Percentiles rank a stretch among this genome's conserved stretches.
Conservation (phyloP, 768 basidiomycete species). For the Basidioascus undulatus region DNA sequence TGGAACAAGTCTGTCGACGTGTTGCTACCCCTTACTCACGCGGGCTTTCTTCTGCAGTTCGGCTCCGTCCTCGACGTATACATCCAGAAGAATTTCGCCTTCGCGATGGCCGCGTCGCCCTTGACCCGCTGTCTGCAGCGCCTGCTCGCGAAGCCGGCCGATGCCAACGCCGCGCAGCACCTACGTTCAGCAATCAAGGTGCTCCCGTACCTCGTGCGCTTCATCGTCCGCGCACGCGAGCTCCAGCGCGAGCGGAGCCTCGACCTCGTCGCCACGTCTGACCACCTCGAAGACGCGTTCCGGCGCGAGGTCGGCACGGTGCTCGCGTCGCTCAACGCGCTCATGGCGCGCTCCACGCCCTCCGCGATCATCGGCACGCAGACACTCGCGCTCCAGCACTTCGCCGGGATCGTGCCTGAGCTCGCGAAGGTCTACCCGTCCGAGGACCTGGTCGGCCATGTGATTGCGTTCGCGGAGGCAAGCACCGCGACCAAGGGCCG, state of each 20-base stretch:
- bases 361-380: slow-evolving; percentile 87
- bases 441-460: slow-evolving; percentile 64
- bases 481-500: slow-evolving; percentile 55
- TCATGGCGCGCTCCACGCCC: slow-evolving; percentile 63
- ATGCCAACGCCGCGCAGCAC: slow-evolving; percentile 44
- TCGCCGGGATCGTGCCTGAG: slow-evolving; percentile 73
- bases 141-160: slow-evolving; percentile 46
- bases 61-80: slow-evolving; percentile 80
- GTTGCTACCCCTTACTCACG: no score
- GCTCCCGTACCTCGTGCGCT: slow-evolving; percentile 89
- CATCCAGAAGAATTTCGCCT: slow-evolving; percentile 69
- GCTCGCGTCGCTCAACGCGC: slow-evolving; percentile 51
- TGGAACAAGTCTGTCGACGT: no score
- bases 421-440: slow-evolving; percentile 53
- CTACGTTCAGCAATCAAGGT: slow-evolving; percentile 81
- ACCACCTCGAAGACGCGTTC: slow-evolving; percentile 64
- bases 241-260: slow-evolving; percentile 48
- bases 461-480: slow-evolving; percentile 67
- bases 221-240: slow-evolving; percentile 72
- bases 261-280: slow-evolving; percentile 58
- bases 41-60: no score
- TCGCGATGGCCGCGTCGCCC: slow-evolving; percentile 52
- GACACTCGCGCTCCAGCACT: slow-evolving; percentile 77
- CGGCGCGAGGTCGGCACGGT: slow-evolving; percentile 58
- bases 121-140: slow-evolving; percentile 72